A percentile compares a stretch with the other conserved stretches of the same genome.
phyloP scores from a whole-genome alignment of 2,329 filamentous ascomycete species.

The Penicillium sp. region DNA sequence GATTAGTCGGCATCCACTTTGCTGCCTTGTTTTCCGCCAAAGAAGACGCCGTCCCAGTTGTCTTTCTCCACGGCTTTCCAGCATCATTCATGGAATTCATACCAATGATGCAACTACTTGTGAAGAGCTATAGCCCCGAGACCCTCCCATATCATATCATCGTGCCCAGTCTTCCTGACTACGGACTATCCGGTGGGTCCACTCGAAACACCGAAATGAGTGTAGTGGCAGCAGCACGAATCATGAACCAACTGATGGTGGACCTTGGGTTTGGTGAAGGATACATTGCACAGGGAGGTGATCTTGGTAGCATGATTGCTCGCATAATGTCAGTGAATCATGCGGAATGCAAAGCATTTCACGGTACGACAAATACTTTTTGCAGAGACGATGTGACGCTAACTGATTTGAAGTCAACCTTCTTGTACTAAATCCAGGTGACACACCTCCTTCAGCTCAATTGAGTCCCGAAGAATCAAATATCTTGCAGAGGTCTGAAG shows the following conservation, averaged over 20 bases:
- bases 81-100: conserved; percentile 57
- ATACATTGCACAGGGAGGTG: conserved; percentile 60
- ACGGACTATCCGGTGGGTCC: conserved; percentile 21
- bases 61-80: conserved; percentile 60
- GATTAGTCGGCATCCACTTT: conserved; percentile 53
- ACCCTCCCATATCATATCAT: conserved; percentile 60
- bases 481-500: conserved; percentile 28
- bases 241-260: conserved; percentile 56
- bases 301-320: conserved; percentile 52
- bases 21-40: conserved; percentile 56
- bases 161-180: conserved; percentile 58
- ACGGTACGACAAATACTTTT: conserved; percentile 5
- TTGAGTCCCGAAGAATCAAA: background rate
- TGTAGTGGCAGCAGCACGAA: conserved; percentile 40
- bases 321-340: conserved; percentile 46
- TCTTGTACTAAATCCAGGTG: conserved; percentile 3
- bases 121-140: conserved; percentile 50
- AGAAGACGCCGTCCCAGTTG: conserved; percentile 52
- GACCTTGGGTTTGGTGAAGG: conserved; percentile 54
- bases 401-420: conserved; percentile 6
- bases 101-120: conserved; percentile 50
- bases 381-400: background rate
- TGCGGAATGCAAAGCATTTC: conserved; percentile 50
- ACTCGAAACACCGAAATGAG: conserved; percentile 20
- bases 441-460: background rate